These are phyloP conservation scores for Dactylis glomerata DNA, from an alignment of 176 grass and related monocot genomes.

Conservation along the genomic window DNA sequence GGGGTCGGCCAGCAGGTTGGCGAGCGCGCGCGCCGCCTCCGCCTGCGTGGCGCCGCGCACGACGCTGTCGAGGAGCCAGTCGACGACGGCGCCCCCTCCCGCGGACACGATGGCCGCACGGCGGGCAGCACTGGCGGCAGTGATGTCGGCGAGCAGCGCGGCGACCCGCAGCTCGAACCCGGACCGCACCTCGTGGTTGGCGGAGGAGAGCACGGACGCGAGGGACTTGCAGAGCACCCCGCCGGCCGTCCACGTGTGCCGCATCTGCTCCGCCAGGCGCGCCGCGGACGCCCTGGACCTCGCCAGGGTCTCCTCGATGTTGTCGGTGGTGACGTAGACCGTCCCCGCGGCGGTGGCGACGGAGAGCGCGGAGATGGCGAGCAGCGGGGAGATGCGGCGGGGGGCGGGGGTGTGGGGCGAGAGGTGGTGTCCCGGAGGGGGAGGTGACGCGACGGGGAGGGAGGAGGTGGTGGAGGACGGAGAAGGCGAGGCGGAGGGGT, in stretches of 20 bases:
- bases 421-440: slow-evolving; percentile 40
- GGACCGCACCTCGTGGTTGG: slow-evolving; percentile 81
- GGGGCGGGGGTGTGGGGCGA: slow-evolving; percentile 27
- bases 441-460: slow-evolving; percentile 22
- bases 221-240: slow-evolving; percentile 77
- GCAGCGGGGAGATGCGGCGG: slow-evolving; percentile 47
- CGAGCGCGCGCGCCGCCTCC: slow-evolving; percentile 82
- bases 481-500: neutral
- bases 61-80: slow-evolving; percentile 85
- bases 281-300: slow-evolving; percentile 61
- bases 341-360: slow-evolving; percentile 29
- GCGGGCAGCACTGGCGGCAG: slow-evolving; percentile 61
- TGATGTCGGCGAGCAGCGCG: slow-evolving; percentile 82
- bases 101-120: slow-evolving; percentile 76
- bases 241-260: slow-evolving; percentile 61
- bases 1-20: slow-evolving; percentile 66
- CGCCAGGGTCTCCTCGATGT: slow-evolving; percentile 70
- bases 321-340: slow-evolving; percentile 39
- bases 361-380: slow-evolving; percentile 45
- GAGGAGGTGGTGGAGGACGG: slow-evolving; percentile 18
- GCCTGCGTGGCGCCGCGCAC: slow-evolving; percentile 65
- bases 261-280: slow-evolving; percentile 68
- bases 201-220: slow-evolving; percentile 72
- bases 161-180: slow-evolving; percentile 94
- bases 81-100: slow-evolving; percentile 71